These are phyloP conservation scores for Leishmania tropica DNA, from an alignment of 208 protist species.

Conservation along the genomic window DNA sequence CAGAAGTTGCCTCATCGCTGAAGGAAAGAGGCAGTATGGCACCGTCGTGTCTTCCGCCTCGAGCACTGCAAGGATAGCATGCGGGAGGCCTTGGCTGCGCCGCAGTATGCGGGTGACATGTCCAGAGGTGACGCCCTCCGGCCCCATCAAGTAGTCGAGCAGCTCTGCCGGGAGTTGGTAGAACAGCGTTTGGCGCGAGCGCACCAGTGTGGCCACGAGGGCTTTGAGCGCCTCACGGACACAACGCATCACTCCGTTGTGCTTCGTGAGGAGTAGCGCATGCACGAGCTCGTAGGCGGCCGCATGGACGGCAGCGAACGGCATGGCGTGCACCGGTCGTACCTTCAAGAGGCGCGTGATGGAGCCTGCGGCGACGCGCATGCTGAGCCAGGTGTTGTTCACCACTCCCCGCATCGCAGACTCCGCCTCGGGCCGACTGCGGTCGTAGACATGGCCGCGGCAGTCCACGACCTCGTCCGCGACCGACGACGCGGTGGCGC, in stretches of 20 bases:
- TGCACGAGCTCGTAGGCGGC: slow-evolving; percentile 67
- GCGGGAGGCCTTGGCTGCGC: slow-evolving; percentile 89
- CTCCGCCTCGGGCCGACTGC: slow-evolving; percentile 43
- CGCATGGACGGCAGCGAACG: slow-evolving; percentile 37
- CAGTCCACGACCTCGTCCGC: slow-evolving; percentile 75
- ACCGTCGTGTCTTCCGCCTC: slow-evolving; percentile 79
- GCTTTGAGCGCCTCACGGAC: slow-evolving; percentile 68
- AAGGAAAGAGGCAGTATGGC: slow-evolving; percentile 71
- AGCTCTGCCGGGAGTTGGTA: slow-evolving; percentile 66
- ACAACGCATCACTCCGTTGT: slow-evolving; percentile 91
- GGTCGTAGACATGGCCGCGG: slow-evolving; percentile 85
- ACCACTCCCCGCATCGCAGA: slow-evolving; percentile 77
- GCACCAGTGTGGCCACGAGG: slow-evolving; percentile 57
- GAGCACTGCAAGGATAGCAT: slow-evolving; percentile 79
- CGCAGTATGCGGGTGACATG: slow-evolving; percentile 83
- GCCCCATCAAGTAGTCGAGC: slow-evolving; percentile 72
- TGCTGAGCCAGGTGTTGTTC: slow-evolving; percentile 91
- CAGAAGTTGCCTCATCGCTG: slow-evolving; percentile 68
- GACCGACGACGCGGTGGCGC: neutral
- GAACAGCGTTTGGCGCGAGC: slow-evolving; percentile 50
- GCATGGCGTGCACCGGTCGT: slow-evolving; percentile 42
- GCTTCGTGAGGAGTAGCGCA: slow-evolving; percentile 84
- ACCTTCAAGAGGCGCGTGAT: slow-evolving; percentile 49
- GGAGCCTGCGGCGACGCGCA: slow-evolving; percentile 59
- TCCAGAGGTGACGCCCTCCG: slow-evolving; percentile 73